A percentile compares a stretch with the other conserved stretches of the same genome.
Evolutionary conservation across 139 green algal species (phyloP).

Genomic region (Chlamydomonas eustigma): DNA sequence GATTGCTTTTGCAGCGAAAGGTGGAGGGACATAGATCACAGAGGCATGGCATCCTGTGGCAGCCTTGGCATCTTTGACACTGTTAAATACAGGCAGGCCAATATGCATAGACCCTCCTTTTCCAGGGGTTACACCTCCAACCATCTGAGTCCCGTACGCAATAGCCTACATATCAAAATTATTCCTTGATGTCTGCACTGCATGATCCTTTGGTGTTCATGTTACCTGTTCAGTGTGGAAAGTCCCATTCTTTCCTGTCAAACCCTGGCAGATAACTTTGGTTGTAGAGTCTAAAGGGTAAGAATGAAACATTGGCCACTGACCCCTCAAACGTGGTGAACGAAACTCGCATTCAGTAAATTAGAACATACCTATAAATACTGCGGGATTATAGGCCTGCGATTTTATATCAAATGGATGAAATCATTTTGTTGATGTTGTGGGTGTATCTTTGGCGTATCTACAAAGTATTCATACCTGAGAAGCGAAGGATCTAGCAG

Average conservation of each 20-base stretch:
- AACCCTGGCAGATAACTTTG: constrained; percentile 89
- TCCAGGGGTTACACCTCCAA: constrained; percentile 94
- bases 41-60: constrained; percentile 76
- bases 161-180: constrained; percentile 74
- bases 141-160: constrained; percentile 96
- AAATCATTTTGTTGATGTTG: no score
- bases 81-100: constrained; percentile 93
- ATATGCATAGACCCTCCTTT: constrained; percentile 94
- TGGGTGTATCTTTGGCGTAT: no score
- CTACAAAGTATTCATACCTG: no score
- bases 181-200: background rate
- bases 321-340: no score
- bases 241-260: constrained; percentile 98
- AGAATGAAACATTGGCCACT: no score
- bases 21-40: constrained; percentile 94
- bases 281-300: constrained; percentile 57
- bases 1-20: constrained; percentile 91
- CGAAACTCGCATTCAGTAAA: no score
- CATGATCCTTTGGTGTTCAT: background rate
- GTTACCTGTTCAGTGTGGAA: constrained; percentile 93
- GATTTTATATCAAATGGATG: no score
- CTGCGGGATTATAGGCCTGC: constrained; percentile 16
- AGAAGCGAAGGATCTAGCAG: background rate
- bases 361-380: constrained; percentile 16
- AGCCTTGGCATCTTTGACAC: constrained; percentile 82